Evolutionary conservation across 129 eudicot species (phyloP).

Genomic region (Pseudognaphalium luteoalbum): DNA sequence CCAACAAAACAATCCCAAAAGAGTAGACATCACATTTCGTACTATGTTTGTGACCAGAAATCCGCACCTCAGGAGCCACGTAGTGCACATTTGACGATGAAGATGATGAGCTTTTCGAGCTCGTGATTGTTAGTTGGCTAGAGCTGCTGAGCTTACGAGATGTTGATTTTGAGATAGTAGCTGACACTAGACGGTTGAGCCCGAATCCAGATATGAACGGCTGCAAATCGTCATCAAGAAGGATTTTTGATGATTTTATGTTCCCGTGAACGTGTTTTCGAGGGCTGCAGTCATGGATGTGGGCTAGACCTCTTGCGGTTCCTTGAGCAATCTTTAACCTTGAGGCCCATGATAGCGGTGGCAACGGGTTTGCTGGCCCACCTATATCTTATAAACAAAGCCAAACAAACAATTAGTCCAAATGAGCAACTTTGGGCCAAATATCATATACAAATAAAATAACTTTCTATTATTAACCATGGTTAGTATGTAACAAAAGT

Average conservation of each 20-base stretch:
- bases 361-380: constrained; percentile 59
- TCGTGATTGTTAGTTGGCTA: constrained; percentile 30
- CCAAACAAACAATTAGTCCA: constrained; percentile 11
- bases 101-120: constrained; percentile 42
- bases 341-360: constrained; percentile 76
- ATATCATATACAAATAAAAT: not conserved
- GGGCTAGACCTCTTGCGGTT: constrained; percentile 69
- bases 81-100: constrained; percentile 49
- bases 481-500: not conserved
- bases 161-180: constrained; percentile 40
- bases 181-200: constrained; percentile 56
- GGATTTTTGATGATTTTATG: constrained; percentile 83
- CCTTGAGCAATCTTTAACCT: constrained; percentile 79
- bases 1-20: constrained; percentile 78
- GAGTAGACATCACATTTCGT: constrained; percentile 83
- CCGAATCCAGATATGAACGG: constrained; percentile 89
- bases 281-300: constrained; percentile 93
- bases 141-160: constrained; percentile 49
- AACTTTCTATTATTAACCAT: not conserved
- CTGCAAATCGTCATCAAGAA: constrained; percentile 74
- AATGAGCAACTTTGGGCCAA: not conserved
- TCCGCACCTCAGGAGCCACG: constrained; percentile 75
- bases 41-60: constrained; percentile 44
- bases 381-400: constrained; percentile 40
- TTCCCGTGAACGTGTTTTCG: constrained; percentile 82